These are phyloP conservation scores for Achaetomium macrosporum DNA, from an alignment of 2,329 filamentous ascomycete genomes.

Conservation along the genomic window DNA sequence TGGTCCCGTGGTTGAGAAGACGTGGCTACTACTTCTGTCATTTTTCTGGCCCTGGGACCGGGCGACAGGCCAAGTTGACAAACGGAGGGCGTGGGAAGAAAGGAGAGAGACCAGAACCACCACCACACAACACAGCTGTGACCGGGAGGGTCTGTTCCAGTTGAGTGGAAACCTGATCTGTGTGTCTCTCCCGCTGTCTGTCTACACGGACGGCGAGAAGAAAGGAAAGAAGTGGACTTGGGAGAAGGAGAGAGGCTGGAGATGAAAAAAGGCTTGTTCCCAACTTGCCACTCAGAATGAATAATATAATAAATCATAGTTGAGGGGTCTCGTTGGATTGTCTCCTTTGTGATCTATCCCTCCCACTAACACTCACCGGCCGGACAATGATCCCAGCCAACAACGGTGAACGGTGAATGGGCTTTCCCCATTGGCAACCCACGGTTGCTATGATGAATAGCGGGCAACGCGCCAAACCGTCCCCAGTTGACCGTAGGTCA, in stretches of 20 bases:
- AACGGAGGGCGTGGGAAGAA: conserved; percentile 3
- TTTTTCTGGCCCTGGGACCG: conserved; percentile 10
- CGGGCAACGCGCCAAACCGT: conserved; percentile 9
- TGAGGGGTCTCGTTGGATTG: conserved; percentile 25
- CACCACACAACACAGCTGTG: conserved; percentile 1
- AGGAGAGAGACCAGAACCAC: neutral
- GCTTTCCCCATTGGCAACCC: conserved; percentile 19
- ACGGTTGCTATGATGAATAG: conserved; percentile 19
- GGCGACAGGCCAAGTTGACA: neutral
- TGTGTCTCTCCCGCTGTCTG: conserved; percentile 3
- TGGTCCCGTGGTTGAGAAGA: conserved; percentile 9
- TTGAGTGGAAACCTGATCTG: conserved; percentile 1
- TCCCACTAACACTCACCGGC: conserved; percentile 6
- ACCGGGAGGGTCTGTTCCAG: conserved; percentile 7
- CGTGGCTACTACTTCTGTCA: conserved; percentile 20
- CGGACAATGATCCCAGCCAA: conserved; percentile 24
- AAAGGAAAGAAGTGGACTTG: conserved; percentile 1
- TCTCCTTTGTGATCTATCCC: conserved; percentile 28
- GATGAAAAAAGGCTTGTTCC: conserved; percentile 1
- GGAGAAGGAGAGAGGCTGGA: conserved; percentile 3
- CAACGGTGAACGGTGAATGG: conserved; percentile 18
- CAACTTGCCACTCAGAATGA: conserved; percentile 1
- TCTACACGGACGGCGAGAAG: conserved; percentile 1
- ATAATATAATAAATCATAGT: conserved; percentile 17
- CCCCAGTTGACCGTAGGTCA: neutral